These are phyloP conservation scores for Leccinum variicolor DNA, from an alignment of 768 basidiomycete genomes.

Conservation along the genomic window DNA sequence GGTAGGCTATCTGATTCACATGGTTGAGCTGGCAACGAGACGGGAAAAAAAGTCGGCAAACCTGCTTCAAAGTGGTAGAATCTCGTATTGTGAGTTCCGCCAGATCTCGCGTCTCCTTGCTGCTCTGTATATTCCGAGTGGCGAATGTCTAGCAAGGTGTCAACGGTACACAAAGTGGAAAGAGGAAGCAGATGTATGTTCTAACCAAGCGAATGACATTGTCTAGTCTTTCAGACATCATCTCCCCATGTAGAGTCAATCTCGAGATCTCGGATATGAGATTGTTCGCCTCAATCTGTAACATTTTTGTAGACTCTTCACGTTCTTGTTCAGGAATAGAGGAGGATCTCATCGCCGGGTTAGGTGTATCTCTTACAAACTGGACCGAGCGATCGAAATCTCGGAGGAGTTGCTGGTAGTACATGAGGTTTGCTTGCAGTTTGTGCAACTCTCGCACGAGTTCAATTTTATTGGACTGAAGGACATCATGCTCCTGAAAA, in stretches of 20 bases:
- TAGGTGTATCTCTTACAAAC: conserved; percentile 47
- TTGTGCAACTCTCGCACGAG: conserved; percentile 52
- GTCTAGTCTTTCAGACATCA: conserved; percentile 20
- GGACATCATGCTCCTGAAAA: conserved; percentile 43
- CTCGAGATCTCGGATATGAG: conserved; percentile 49
- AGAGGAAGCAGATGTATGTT: background rate
- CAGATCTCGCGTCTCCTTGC: conserved; percentile 14
- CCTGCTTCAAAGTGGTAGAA: conserved; percentile 19
- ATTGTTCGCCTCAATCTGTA: conserved; percentile 41
- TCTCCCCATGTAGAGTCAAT: conserved; percentile 31
- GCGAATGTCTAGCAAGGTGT: conserved; percentile 45
- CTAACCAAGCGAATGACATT: conserved; percentile 28
- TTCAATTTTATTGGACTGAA: conserved; percentile 40
- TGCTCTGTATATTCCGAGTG: conserved; percentile 51
- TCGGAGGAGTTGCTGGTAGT: conserved; percentile 50
- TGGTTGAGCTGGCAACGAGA: background rate
- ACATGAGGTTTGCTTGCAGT: conserved; percentile 51
- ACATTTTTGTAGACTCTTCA: conserved; percentile 24
- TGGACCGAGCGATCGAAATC: conserved; percentile 51
- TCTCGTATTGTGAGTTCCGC: conserved; percentile 3
- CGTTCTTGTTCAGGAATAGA: conserved; percentile 16
- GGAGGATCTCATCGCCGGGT: conserved; percentile 42
- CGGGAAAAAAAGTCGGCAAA: background rate
- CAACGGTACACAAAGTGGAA: background rate
- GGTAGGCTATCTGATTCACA: conserved; percentile 42